A percentile compares a stretch with the other conserved stretches of the same genome.
These are phyloP conservation scores for Phaeosphaeria sp. DNA, from an alignment of 2,329 filamentous ascomycete species.

Conservation along the genomic window DNA sequence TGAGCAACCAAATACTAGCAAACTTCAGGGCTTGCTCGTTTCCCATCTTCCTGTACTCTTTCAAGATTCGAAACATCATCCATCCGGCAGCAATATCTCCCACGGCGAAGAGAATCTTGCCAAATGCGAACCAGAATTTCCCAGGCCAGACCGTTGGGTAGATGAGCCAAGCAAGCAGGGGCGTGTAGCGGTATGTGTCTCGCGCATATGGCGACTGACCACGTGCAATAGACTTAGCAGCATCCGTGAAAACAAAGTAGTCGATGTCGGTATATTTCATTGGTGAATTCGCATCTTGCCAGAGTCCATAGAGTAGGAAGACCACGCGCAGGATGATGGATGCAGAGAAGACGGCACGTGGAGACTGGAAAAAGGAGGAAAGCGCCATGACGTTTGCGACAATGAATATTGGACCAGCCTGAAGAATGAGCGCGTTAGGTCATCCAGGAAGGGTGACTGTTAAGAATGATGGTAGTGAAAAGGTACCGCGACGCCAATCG, in stretches of 20 bases:
- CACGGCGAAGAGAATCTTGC: conserved; percentile 84
- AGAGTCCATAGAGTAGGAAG: conserved; percentile 86
- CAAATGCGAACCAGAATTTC: conserved; percentile 75
- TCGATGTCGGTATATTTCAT: conserved; percentile 99
- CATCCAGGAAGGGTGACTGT: conserved; percentile 5
- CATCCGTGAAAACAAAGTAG: conserved; percentile 98
- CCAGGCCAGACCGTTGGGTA: conserved; percentile 74
- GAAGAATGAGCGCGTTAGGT: neutral
- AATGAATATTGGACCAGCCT: neutral
- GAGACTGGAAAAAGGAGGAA: conserved; percentile 42
- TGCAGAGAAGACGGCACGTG: conserved; percentile 49
- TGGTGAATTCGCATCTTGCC: conserved; percentile 89
- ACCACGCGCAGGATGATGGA: conserved; percentile 69
- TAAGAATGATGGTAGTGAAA: neutral
- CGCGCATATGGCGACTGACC: conserved; percentile 80
- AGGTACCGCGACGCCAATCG: neutral
- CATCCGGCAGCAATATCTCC: conserved; percentile 87
- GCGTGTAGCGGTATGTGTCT: conserved; percentile 97
- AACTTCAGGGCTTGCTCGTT: conserved; percentile 70
- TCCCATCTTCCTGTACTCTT: conserved; percentile 42
- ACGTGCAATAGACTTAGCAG: conserved; percentile 76
- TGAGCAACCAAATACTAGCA: conserved; percentile 89
- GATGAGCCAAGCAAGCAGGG: conserved; percentile 88
- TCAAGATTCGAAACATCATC: conserved; percentile 69
- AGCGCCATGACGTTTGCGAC: conserved; percentile 28